Conservation (phyloP, 768 basidiomycete genomes). For the Agrocybe chaxingu region DNA sequence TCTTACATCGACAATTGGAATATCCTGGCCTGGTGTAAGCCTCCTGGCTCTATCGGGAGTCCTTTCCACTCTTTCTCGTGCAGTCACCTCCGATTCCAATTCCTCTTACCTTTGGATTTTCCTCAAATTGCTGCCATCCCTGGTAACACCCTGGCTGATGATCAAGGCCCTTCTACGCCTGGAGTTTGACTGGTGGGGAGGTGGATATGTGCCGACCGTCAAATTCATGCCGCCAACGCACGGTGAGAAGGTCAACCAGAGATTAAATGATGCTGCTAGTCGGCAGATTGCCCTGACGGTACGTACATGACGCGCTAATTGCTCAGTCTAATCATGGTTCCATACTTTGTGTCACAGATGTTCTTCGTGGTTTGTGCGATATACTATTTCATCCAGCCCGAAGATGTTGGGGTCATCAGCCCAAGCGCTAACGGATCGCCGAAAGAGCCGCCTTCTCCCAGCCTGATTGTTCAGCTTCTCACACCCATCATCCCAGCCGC, state of each 20-base stretch:
- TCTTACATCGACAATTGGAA: slow-evolving; percentile 26
- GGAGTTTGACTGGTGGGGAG: slow-evolving; percentile 16
- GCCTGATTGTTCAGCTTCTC: too few species aligned
- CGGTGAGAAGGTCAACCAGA: slow-evolving; percentile 25
- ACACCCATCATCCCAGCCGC: too few species aligned
- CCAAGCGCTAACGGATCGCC: too few species aligned
- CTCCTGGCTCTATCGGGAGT: slow-evolving; percentile 14
- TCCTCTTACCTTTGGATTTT: not conserved
- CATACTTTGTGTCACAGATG: too few species aligned
- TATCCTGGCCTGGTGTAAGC: slow-evolving; percentile 21
- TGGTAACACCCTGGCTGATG: slow-evolving; percentile 21
- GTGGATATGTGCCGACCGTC: slow-evolving; percentile 14
- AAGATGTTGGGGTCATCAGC: too few species aligned
- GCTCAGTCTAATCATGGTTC: too few species aligned
- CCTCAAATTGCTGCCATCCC: not conserved
- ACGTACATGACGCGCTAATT: too few species aligned
- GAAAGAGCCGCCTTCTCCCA: too few species aligned
- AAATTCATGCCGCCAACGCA: slow-evolving; percentile 21
- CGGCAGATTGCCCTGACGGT: too few species aligned
- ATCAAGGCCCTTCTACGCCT: slow-evolving; percentile 21
- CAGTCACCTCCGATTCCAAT: not conserved
- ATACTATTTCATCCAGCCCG: too few species aligned
- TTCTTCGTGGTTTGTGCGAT: too few species aligned
- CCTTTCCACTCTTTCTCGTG: slow-evolving; percentile 5
- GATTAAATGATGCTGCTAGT: too few species aligned